A percentile compares a stretch with the other conserved stretches of the same genome.
These are phyloP conservation scores for Guyanaporus albipodus DNA, from an alignment of 768 basidiomycete species.

Conservation along the genomic window DNA sequence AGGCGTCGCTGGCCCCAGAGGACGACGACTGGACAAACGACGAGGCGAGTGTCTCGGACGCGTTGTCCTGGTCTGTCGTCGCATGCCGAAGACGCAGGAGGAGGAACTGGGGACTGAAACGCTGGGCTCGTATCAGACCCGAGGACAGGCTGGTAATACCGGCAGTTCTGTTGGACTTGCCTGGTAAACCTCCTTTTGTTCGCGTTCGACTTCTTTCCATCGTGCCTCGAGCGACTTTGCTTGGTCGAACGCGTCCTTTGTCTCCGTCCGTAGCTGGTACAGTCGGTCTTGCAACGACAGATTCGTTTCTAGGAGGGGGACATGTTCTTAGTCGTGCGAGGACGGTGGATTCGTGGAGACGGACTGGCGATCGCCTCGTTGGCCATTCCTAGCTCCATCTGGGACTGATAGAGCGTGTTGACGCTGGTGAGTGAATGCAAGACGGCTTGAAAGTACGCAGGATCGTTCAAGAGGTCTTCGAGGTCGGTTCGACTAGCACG, in stretches of 20 bases:
- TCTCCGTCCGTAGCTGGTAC: conserved; percentile 73
- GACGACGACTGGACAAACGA: conserved; percentile 68
- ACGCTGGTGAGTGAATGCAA: conserved; percentile 78
- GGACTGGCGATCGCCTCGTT: conserved; percentile 85
- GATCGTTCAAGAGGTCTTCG: conserved; percentile 83
- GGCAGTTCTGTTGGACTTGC: conserved; percentile 37
- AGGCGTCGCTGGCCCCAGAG: conserved; percentile 23
- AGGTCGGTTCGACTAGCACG: conserved; percentile 75
- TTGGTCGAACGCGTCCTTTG: conserved; percentile 83
- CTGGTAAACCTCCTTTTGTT: conserved; percentile 87
- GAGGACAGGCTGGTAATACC: too few species aligned
- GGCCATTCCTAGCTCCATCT: conserved; percentile 74
- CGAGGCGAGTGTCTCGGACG: conserved; percentile 81
- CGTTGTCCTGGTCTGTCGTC: conserved; percentile 85
- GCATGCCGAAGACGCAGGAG: conserved; percentile 85
- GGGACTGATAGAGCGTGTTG: conserved; percentile 68
- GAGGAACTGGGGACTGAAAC: conserved; percentile 83
- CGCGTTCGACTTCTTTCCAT: conserved; percentile 85
- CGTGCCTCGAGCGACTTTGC: conserved; percentile 76
- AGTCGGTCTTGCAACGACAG: conserved; percentile 71
- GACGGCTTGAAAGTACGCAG: conserved; percentile 80
- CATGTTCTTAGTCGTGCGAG: conserved; percentile 7
- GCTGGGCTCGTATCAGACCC: conserved; percentile 41
- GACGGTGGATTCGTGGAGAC: conserved; percentile 28
- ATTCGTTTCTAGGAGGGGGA: conserved; percentile 64